phyloP scores from a whole-genome alignment of 495 filamentous ascomycete genomes.

The Penicillium pulvis region DNA sequence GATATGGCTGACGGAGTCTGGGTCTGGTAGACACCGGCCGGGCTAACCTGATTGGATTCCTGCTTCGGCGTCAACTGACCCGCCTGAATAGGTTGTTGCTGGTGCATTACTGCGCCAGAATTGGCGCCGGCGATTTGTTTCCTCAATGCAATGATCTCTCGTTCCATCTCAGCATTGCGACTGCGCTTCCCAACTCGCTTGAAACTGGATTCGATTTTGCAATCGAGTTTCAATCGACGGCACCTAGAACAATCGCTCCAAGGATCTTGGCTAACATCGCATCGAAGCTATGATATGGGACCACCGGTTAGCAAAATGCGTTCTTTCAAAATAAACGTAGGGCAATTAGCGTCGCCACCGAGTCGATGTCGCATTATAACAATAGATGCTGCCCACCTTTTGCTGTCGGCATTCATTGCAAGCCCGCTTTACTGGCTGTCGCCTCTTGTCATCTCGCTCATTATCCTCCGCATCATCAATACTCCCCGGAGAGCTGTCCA shows the following conservation, averaged over 20 bases:
- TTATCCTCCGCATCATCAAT: constrained; percentile 65
- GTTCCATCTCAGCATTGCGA: constrained; percentile 89
- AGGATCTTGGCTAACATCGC: constrained; percentile 86
- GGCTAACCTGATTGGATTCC: constrained; percentile 51
- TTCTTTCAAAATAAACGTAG: neutral
- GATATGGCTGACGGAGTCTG: constrained; percentile 41
- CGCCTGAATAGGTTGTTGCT: constrained; percentile 49
- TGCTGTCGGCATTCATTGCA: constrained; percentile 97
- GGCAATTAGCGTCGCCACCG: neutral
- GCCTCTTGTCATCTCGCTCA: constrained; percentile 62
- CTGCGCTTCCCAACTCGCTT: constrained; percentile 90
- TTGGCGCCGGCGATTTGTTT: constrained; percentile 64
- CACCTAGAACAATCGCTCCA: constrained; percentile 82
- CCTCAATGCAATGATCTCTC: constrained; percentile 59
- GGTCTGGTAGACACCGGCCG: constrained; percentile 44
- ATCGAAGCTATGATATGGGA: constrained; percentile 63
- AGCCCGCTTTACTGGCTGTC: constrained; percentile 79
- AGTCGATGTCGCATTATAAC: constrained; percentile 7
- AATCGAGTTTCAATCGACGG: constrained; percentile 79
- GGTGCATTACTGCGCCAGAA: constrained; percentile 41
- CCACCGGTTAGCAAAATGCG: constrained; percentile 9
- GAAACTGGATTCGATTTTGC: constrained; percentile 93
- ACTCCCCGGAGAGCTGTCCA: constrained; percentile 73
- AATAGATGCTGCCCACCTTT: constrained; percentile 60
- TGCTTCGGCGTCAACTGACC: constrained; percentile 56